Evolutionary conservation across 495 filamentous ascomycete genomes (phyloP).

Genomic region (Penicillium pancosmium): DNA sequence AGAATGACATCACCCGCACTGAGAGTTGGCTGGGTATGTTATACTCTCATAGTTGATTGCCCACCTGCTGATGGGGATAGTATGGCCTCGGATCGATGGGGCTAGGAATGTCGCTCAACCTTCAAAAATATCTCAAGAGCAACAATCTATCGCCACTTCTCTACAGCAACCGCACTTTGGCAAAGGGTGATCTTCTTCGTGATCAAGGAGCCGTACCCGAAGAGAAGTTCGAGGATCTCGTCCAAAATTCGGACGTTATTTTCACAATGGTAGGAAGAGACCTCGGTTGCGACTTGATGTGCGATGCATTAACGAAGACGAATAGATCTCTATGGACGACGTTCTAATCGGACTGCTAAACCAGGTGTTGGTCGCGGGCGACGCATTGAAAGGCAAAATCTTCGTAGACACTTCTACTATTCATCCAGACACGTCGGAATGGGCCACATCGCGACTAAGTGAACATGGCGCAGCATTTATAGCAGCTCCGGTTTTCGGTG

Average conservation of each 20-base stretch:
- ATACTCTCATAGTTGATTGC: background rate
- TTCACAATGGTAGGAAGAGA: constrained; percentile 32
- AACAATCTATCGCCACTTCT: constrained; percentile 23
- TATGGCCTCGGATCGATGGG: constrained; percentile 46
- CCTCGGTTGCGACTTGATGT: background rate
- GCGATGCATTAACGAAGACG: constrained; percentile 4
- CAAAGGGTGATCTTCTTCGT: constrained; percentile 32
- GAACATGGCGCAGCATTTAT: constrained; percentile 28
- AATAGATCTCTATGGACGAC: constrained; percentile 14
- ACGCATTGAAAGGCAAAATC: constrained; percentile 30
- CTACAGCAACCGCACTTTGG: constrained; percentile 38
- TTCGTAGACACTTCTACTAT: constrained; percentile 45
- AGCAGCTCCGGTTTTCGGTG: constrained; percentile 44
- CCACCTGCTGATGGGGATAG: constrained; percentile 7
- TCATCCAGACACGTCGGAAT: constrained; percentile 38
- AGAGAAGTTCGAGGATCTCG: constrained; percentile 31
- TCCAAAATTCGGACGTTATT: constrained; percentile 31
- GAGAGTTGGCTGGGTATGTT: constrained; percentile 17
- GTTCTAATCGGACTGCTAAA: constrained; percentile 10
- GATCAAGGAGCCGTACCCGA: constrained; percentile 30
- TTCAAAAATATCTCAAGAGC: constrained; percentile 36
- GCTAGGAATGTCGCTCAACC: constrained; percentile 44
- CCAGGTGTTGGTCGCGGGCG: constrained; percentile 8
- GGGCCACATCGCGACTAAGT: constrained; percentile 19
- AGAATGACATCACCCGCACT: constrained; percentile 2